Evolutionary conservation across 345 rosid species (phyloP).

Genomic region (Salix caprea): DNA sequence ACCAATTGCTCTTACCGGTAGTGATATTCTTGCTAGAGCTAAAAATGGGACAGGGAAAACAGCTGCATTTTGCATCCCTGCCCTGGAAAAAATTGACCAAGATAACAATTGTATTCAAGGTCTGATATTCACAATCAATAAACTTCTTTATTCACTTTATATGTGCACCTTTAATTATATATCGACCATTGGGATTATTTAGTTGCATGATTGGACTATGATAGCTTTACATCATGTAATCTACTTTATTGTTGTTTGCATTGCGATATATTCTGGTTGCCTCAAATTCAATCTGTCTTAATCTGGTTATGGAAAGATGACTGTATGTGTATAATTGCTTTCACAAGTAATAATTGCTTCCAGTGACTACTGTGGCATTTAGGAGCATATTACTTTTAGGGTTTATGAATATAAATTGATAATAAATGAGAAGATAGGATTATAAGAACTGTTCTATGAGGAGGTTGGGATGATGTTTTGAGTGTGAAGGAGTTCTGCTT

Average conservation of each 20-base stretch:
- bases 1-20: slow-evolving; percentile 97
- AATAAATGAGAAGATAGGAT: not conserved
- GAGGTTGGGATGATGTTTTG: not conserved
- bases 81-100: slow-evolving; percentile 94
- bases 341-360: not conserved
- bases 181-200: not conserved
- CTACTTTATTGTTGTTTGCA: not conserved
- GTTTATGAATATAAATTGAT: not conserved
- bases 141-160: not conserved
- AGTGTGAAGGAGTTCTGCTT: not conserved
- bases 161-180: not conserved
- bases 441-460: not conserved
- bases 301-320: not conserved
- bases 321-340: not conserved
- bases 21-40: slow-evolving; percentile 99
- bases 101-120: slow-evolving; percentile 96
- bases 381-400: not conserved
- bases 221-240: not conserved
- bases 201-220: not conserved
- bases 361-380: not conserved
- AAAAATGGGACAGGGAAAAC: slow-evolving; percentile 99
- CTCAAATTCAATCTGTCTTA: not conserved
- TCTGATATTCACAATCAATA: slow-evolving; percentile 18
- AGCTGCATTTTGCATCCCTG: slow-evolving; percentile 97
- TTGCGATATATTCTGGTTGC: not conserved